Evolutionary conservation across 192 early-diverging fungal genomes (phyloP), one percentile per base, ranked within the genome.

Genomic region (Paraglomus occultum): DNA sequence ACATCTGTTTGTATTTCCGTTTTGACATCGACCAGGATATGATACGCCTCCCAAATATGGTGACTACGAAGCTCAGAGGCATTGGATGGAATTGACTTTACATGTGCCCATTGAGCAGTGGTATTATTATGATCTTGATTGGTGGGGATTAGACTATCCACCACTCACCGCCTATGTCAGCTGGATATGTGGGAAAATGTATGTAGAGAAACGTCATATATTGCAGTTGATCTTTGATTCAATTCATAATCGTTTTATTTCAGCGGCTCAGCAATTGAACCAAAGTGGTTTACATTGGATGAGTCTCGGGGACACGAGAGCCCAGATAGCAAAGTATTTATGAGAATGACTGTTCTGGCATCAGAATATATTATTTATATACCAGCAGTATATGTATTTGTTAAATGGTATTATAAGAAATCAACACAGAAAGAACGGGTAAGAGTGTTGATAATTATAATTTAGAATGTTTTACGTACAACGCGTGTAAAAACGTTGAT

Each of bases 71-170:
- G 97, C 97, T 5, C 97, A 99, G 72, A 81, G 97, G 31, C 97
- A 99, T 76, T 99, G 97, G 97, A 90, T 99, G 87, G 97, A 99
- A 77, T 76, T 99, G 45, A 97, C 97, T 3, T 76, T 80, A 5
- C 87, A 94, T 61, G 71, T 95, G 42, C 90, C 94, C 0, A 73
- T 84, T 12, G 69, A 74, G 22, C 72, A 89, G 60, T 99, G 97
- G 97, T 99, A 99, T 74, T 82, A 82, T 31, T 93, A 95, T 77
- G 87, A 92, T 62, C 82, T 92, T 23, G 67, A 87, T 53, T 96
- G 95, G 84, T 99, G 95, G 92, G 95, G 95, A 1, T 83, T 99
- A 52, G 97, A 99, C 80, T 99, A 99, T 76, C 95, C 97, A 51
- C 95, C 94, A 0, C 77, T 99, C 51, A 96, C 97, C 5, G 97